Conservation (phyloP, 2,329 filamentous ascomycete genomes). For the Arachnopeziza araneosa region DNA sequence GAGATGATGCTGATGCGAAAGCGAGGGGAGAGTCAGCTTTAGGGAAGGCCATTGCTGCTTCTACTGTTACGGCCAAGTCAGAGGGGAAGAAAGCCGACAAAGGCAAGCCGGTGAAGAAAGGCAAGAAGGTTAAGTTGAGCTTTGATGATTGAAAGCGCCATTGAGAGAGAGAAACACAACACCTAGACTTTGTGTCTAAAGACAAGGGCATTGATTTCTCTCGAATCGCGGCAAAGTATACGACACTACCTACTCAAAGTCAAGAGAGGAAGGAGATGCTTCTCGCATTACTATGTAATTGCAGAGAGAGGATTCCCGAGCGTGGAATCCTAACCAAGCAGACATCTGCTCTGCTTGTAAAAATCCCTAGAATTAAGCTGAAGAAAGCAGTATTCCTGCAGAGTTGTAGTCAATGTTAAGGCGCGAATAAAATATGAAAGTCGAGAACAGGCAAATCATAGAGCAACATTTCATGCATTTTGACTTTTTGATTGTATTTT, state of each 20-base stretch:
- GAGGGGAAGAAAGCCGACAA: conserved; percentile 22
- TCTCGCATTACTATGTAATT: too few species aligned
- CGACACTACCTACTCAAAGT: background rate
- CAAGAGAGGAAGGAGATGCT: too few species aligned
- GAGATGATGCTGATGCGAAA: background rate
- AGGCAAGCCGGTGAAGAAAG: conserved; percentile 33
- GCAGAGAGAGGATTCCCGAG: too few species aligned
- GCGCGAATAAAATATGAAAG: background rate
- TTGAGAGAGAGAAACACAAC: background rate
- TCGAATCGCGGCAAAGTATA: background rate
- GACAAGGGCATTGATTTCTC: background rate
- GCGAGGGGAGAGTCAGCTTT: background rate
- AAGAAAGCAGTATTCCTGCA: too few species aligned
- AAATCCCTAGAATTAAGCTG: too few species aligned
- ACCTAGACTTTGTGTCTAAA: background rate
- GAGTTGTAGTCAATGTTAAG: too few species aligned
- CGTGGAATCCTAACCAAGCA: too few species aligned
- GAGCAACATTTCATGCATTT: background rate
- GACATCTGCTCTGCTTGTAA: too few species aligned
- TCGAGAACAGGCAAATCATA: background rate
- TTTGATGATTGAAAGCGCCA: conserved; percentile 46
- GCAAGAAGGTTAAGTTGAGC: conserved; percentile 60
- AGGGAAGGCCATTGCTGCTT: background rate
- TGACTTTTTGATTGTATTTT: background rate
- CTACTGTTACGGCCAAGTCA: background rate